These are phyloP conservation scores for Xylariaceae sp. DNA, from an alignment of 2,329 filamentous ascomycete genomes.

Conservation along the genomic window DNA sequence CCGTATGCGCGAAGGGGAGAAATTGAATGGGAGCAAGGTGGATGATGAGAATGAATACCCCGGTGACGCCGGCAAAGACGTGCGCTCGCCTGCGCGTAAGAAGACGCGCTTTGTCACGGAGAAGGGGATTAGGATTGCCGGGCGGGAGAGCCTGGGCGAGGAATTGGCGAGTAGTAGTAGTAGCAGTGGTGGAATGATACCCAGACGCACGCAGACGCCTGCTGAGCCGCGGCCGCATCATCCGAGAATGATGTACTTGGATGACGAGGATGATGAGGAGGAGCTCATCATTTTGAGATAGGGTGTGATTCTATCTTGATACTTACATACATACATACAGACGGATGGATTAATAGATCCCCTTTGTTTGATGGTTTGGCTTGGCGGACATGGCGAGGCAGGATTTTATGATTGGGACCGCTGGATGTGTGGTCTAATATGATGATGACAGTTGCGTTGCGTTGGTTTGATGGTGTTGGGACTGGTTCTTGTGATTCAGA, in stretches of 20 bases:
- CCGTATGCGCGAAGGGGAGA: constrained; percentile 58
- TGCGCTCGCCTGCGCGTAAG: constrained; percentile 52
- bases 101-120: constrained; percentile 77
- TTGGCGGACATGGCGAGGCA: no score
- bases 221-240: no score
- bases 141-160: constrained; percentile 65
- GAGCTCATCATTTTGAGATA: constrained; percentile 17
- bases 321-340: neutral
- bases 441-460: no score
- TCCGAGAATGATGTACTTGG: no score
- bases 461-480: no score
- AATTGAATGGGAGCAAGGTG: constrained; percentile 29
- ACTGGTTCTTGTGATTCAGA: no score
- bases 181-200: neutral
- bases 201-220: neutral
- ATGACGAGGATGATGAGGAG: constrained; percentile 16
- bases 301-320: no score
- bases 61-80: neutral
- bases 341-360: no score
- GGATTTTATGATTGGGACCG: no score
- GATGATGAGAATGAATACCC: neutral
- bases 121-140: constrained; percentile 71
- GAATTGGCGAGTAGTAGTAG: constrained; percentile 32
- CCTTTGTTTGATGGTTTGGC: neutral
- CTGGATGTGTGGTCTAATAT: no score